Percentiles rank a stretch among this genome's conserved stretches.
Evolutionary conservation across 2,329 filamentous ascomycete species (phyloP).

Genomic region (Mariannaea sp.): DNA sequence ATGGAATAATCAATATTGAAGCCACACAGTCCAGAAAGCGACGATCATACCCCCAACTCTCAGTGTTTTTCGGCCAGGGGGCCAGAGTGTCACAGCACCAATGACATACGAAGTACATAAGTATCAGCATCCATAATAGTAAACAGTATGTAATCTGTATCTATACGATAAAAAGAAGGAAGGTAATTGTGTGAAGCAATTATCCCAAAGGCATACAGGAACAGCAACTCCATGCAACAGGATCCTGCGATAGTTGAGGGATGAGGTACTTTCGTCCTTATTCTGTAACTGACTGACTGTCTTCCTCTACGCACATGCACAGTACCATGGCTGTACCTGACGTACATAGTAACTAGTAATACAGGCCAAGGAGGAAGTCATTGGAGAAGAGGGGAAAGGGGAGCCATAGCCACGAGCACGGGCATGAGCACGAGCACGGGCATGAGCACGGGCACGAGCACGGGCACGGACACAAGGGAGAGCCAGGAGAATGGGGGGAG

Average conservation of each 20-base stretch:
- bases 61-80: neutral
- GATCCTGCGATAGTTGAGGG: neutral
- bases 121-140: too few species aligned
- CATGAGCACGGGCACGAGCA: slow-evolving; percentile 10
- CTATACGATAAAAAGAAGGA: too few species aligned
- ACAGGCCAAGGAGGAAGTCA: neutral
- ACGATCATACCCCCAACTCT: slow-evolving; percentile 18
- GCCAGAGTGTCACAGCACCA: neutral
- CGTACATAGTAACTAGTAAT: too few species aligned
- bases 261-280: neutral
- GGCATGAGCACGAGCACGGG: slow-evolving; percentile 7
- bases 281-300: too few species aligned
- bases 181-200: too few species aligned
- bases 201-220: too few species aligned
- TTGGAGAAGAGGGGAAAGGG: neutral
- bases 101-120: neutral
- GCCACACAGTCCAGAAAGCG: slow-evolving; percentile 19
- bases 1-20: slow-evolving; percentile 3
- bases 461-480: slow-evolving; percentile 9
- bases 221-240: too few species aligned
- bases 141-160: too few species aligned
- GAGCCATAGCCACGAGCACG: slow-evolving; percentile 5
- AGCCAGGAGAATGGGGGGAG: neutral
- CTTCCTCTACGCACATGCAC: too few species aligned
- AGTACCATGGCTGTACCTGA: too few species aligned